Conservation (phyloP, 139 green algal species). For the Coelastrella sp. region DNA sequence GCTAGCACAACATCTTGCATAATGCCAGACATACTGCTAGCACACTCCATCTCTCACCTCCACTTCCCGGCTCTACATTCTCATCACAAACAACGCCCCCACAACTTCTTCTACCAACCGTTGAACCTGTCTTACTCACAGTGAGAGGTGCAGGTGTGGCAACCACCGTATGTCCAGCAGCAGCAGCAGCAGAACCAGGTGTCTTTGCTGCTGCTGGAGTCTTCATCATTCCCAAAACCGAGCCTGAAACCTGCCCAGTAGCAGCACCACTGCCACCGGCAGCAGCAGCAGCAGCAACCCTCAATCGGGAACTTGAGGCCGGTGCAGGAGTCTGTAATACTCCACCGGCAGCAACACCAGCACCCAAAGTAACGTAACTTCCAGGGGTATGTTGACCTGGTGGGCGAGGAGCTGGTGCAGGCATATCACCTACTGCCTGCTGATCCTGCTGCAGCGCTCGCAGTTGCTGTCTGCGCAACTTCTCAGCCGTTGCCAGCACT, state of each 20-base stretch:
- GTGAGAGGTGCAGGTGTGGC: constrained; percentile 32
- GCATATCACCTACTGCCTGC: background rate
- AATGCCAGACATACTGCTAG: background rate
- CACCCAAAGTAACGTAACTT: background rate
- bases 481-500: constrained; percentile 50
- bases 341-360: background rate
- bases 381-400: background rate
- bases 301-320: too few relatives aligned
- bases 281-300: background rate
- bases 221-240: too few relatives aligned
- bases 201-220: constrained; percentile 31
- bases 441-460: constrained; percentile 9
- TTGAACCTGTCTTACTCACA: background rate
- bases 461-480: background rate
- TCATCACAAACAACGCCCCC: too few relatives aligned
- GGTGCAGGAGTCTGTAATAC: too few relatives aligned
- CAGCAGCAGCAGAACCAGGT: constrained; percentile 9
- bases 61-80: background rate
- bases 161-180: background rate
- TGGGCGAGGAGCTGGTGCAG: background rate
- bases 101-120: too few relatives aligned
- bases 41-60: constrained; percentile 11
- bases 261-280: too few relatives aligned
- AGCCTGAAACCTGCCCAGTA: too few relatives aligned
- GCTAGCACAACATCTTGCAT: constrained; percentile 3